Base-by-base conservation (phyloP, 495 filamentous ascomycete genomes). In the Trichoderma parareesei region DNA sequence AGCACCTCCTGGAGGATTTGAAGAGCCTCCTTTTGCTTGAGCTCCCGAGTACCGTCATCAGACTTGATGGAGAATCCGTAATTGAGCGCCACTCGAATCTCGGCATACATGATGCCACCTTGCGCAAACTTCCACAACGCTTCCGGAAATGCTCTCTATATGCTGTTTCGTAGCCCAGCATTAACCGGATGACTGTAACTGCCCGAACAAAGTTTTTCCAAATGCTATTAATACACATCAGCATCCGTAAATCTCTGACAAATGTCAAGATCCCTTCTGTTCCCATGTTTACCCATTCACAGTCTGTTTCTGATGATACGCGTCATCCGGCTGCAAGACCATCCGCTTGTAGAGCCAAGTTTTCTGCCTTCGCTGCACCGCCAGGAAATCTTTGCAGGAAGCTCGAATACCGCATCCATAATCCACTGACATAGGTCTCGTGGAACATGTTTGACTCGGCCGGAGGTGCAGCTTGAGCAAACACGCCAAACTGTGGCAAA, bases 71-170 rank as follows among this genome's bases (percentile, higher is more conserved):
- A 16, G 14, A 55, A 64, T 5, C 63, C 63, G n/a, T 55, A 55
- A 37, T 64, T 55, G 27, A 64, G 63, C 2, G 46, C 63, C n/a
- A 64, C 48, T 38, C 63, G 63, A 35, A 64, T 42, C 46, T 64
- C 63, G 16, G 38, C 63, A 20, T 64, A 64, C 18, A 55, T 55
- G 33, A 64, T 64, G 33, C 63, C 44, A 20, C 57, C 63, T 57
- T 64, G 46, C 4, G 63, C 63, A 37, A 64, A 64, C 63, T 57
- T 55, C 63, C 63, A 64, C 5, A 64, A 37, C 5, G 57, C 55
- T 38, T 37, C 9, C 63, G 63, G 13, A 53, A 64, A 5, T 64
- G 63, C 46, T 64, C 63, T 18, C 44, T 48, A 13, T 38, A 64
- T 2, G 63, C 63, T 4, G 63, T 55, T 40, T 64, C 63, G 33